These are phyloP conservation scores for Arxiozyma slooffiae DNA, from an alignment of 1,139 yeast species.

Conservation along the genomic window DNA sequence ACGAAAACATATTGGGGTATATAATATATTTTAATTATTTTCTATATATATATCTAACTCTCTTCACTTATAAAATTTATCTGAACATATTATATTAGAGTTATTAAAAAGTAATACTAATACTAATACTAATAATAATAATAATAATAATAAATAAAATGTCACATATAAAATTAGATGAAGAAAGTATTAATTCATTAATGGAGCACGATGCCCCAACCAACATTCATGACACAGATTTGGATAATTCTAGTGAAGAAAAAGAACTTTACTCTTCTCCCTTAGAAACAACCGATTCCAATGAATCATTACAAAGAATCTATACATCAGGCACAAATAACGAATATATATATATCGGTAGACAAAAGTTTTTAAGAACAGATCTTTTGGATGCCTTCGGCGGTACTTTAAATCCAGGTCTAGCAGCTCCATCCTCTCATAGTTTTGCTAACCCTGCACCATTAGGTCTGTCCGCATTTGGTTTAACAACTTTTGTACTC, in stretches of 20 bases:
- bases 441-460: slow-evolving; percentile 85
- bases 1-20: no score
- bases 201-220: slow-evolving; percentile 4
- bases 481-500: slow-evolving; percentile 72
- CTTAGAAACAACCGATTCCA: neutral
- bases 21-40: no score
- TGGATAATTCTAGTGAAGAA: neutral
- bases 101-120: no score
- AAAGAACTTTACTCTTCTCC: neutral
- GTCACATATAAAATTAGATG: neutral
- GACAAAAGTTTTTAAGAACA: slow-evolving; percentile 44
- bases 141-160: neutral
- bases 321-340: slow-evolving; percentile 33
- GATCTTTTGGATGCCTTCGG: slow-evolving; percentile 49
- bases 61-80: no score
- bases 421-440: slow-evolving; percentile 43
- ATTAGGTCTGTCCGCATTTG: slow-evolving; percentile 73
- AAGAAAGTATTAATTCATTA: slow-evolving; percentile 2
- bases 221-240: slow-evolving; percentile 1
- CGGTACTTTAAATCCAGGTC: slow-evolving; percentile 49
- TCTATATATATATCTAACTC: no score
- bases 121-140: no score
- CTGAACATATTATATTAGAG: no score
- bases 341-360: slow-evolving; percentile 51
- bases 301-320: slow-evolving; percentile 18